Evolutionary conservation across 2,329 filamentous ascomycete genomes (phyloP).

Genomic region (Paraconiothyrium sp.): DNA sequence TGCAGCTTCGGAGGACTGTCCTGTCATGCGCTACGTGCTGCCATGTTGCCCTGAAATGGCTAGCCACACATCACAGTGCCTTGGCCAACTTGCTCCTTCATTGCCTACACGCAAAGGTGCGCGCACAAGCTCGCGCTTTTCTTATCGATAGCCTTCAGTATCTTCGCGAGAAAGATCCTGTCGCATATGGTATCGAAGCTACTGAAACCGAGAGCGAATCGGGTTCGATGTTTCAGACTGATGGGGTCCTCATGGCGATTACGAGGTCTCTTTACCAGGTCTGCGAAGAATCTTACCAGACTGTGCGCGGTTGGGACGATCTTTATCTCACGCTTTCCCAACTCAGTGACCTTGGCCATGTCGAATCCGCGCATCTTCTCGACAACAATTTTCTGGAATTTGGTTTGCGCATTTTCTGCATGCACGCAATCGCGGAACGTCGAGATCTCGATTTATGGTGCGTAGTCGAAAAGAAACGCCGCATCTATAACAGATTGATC

Average conservation of each 20-base stretch:
- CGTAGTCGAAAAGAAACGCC: constrained; percentile 42
- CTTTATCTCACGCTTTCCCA: constrained; percentile 44
- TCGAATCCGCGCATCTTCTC: constrained; percentile 40
- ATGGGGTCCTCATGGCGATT: constrained; percentile 32
- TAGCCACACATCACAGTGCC: constrained; percentile 63
- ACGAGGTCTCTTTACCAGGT: constrained; percentile 30
- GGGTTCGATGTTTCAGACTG: constrained; percentile 20
- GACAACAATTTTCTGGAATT: constrained; percentile 39
- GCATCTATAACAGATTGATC: constrained; percentile 43
- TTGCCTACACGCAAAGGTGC: constrained; percentile 40
- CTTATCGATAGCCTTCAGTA: constrained; percentile 43
- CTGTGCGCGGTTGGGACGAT: constrained; percentile 48
- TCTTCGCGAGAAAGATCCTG: constrained; percentile 45
- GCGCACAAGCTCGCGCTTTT: constrained; percentile 38
- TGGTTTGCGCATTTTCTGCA: constrained; percentile 40
- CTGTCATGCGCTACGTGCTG: constrained; percentile 64
- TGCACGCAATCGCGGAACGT: constrained; percentile 34
- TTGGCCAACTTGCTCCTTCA: constrained; percentile 69
- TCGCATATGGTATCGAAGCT: constrained; percentile 36
- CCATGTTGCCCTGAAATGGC: constrained; percentile 69
- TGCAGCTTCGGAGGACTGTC: constrained; percentile 62
- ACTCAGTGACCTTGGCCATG: constrained; percentile 37
- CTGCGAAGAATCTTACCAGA: constrained; percentile 33
- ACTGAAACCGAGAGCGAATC: constrained; percentile 42
- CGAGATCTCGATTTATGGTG: constrained; percentile 37